Conservation (phyloP, 2,329 filamentous ascomycete species). For the Kalaharituber pfeilii region DNA sequence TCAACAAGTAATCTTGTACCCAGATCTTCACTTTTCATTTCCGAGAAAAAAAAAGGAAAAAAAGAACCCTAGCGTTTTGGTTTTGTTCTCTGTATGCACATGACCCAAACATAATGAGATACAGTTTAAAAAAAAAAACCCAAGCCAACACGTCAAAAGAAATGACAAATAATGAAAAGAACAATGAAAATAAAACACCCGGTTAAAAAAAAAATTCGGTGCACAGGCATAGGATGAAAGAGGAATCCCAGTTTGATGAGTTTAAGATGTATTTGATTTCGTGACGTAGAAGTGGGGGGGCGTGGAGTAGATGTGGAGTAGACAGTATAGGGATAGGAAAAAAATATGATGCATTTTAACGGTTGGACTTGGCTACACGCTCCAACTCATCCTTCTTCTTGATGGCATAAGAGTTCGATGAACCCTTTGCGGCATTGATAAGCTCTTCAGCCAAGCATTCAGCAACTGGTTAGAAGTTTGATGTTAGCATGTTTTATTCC, state of each 20-base stretch:
- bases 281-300: neutral
- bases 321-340: constrained; percentile 4
- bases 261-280: neutral
- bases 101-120: constrained; percentile 3
- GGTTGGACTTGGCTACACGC: constrained; percentile 99
- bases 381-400: constrained; percentile 99
- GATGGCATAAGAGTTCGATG: constrained; percentile 98
- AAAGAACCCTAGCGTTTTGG: neutral
- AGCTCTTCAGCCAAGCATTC: constrained; percentile 99
- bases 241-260: neutral
- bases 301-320: neutral
- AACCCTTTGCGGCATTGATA: constrained; percentile 99
- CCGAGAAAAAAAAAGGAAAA: too few relatives aligned
- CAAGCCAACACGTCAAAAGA: neutral
- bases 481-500: neutral
- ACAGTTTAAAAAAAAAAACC: neutral
- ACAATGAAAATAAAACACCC: neutral
- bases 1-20: neutral
- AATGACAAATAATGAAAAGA: neutral
- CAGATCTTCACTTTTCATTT: too few relatives aligned
- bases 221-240: too few relatives aligned
- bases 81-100: neutral
- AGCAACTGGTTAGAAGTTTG: constrained; percentile 38
- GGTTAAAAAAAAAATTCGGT: too few relatives aligned
- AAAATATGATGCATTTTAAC: constrained; percentile 49